phyloP scores from a whole-genome alignment of 768 basidiomycete genomes.

The Boletus fagicola region DNA sequence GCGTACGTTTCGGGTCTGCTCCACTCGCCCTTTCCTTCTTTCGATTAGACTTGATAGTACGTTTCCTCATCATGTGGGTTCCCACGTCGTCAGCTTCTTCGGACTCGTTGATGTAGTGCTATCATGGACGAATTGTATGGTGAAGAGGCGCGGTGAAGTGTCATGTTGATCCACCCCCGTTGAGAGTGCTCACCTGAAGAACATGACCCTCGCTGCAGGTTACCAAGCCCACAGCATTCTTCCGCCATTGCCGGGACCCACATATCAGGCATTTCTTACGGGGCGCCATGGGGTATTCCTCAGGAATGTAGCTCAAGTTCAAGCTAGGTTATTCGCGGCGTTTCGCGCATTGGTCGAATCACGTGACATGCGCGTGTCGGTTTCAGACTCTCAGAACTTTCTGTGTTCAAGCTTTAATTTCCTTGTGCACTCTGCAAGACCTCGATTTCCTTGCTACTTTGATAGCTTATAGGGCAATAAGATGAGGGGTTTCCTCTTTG shows the following conservation, averaged over 20 bases:
- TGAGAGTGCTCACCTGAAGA: constrained; percentile 58
- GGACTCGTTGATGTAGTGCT: constrained; percentile 85
- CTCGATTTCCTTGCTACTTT: background rate
- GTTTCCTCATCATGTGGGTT: constrained; percentile 61
- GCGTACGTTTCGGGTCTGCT: constrained; percentile 60
- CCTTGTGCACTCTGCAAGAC: background rate
- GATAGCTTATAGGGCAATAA: background rate
- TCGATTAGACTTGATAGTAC: constrained; percentile 57
- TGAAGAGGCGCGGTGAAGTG: background rate
- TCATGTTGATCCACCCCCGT: background rate
- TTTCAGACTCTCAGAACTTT: background rate
- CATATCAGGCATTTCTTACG: constrained; percentile 72
- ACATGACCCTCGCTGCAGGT: constrained; percentile 92
- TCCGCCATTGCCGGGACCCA: constrained; percentile 84
- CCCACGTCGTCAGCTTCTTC: constrained; percentile 65
- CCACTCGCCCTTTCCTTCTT: constrained; percentile 49
- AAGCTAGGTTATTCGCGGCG: background rate
- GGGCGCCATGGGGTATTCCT: constrained; percentile 45
- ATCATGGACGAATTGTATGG: background rate
- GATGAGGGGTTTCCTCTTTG: constrained; percentile 52
- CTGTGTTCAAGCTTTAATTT: background rate
- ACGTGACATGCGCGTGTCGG: constrained; percentile 12
- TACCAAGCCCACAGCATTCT: constrained; percentile 77
- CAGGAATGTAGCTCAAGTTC: background rate
- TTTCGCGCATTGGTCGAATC: background rate